phyloP scores from a whole-genome alignment of 805 yeast species.

The Starmerella etchellsii region DNA sequence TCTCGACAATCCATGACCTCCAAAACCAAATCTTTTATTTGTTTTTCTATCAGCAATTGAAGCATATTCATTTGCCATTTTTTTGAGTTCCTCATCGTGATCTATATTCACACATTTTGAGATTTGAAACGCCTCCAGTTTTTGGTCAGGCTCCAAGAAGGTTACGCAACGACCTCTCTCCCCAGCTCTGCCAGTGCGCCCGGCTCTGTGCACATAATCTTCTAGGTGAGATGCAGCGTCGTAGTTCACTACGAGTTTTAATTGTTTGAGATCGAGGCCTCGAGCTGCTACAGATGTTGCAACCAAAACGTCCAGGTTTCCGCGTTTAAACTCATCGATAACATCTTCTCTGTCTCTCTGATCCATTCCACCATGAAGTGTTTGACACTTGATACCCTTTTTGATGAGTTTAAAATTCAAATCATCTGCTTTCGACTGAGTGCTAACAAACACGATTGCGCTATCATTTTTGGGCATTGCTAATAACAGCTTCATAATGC shows the following conservation, averaged over 20 bases:
- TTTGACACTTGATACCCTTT: constrained; percentile 44
- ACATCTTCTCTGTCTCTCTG: constrained; percentile 70
- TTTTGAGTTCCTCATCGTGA: constrained; percentile 40
- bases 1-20: constrained; percentile 81
- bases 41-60: constrained; percentile 31
- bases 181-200: constrained; percentile 92
- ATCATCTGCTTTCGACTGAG: constrained; percentile 75
- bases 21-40: constrained; percentile 76
- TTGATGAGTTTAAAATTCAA: constrained; percentile 42
- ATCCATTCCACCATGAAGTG: constrained; percentile 87
- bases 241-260: constrained; percentile 68
- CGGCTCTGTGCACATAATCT: constrained; percentile 92
- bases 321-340: constrained; percentile 52
- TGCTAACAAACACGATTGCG: constrained; percentile 70
- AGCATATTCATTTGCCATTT: constrained; percentile 39
- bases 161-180: constrained; percentile 64
- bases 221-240: constrained; percentile 82
- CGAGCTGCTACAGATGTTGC: constrained; percentile 94
- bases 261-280: constrained; percentile 83
- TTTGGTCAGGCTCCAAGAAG: constrained; percentile 50
- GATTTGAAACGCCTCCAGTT: constrained; percentile 52
- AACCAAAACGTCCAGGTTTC: constrained; percentile 48
- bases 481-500: constrained; percentile 38
- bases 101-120: constrained; percentile 51
- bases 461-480: neutral